phyloP scores from a whole-genome alignment of 768 basidiomycete genomes.

The Lentinus tigrinus region DNA sequence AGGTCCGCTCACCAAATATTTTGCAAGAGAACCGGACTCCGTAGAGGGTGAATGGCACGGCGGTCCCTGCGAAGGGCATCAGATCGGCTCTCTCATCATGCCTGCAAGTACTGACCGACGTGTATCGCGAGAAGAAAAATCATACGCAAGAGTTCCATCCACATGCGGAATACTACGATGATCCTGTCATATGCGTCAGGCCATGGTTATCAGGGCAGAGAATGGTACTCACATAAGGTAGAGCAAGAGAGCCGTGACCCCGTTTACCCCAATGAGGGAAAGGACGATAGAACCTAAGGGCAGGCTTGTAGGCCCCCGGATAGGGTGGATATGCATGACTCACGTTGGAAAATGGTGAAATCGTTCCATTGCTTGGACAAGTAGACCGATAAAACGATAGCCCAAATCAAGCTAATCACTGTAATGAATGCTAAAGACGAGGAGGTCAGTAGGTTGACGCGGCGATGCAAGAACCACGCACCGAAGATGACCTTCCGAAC shows the following conservation, averaged over 20 bases:
- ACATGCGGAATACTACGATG: slow-evolving; percentile 24
- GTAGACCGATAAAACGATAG: slow-evolving; percentile 24
- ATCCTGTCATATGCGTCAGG: slow-evolving; percentile 14
- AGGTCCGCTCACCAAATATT: slow-evolving; percentile 21
- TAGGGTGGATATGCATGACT: background rate
- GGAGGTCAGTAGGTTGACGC: background rate
- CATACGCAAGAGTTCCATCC: slow-evolving; percentile 25
- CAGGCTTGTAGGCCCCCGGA: background rate
- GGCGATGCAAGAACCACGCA: slow-evolving; percentile 7
- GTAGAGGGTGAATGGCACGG: slow-evolving; percentile 22
- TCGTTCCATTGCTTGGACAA: slow-evolving; percentile 23
- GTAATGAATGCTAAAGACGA: slow-evolving; percentile 19
- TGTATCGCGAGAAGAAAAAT: slow-evolving; percentile 23
- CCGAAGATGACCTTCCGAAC: slow-evolving; percentile 22
- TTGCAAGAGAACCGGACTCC: slow-evolving; percentile 21
- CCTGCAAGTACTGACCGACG: slow-evolving; percentile 15
- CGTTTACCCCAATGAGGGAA: slow-evolving; percentile 20
- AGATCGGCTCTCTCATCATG: background rate
- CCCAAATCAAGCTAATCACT: slow-evolving; percentile 22
- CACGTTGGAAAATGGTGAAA: slow-evolving; percentile 21
- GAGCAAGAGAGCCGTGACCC: slow-evolving; percentile 20
- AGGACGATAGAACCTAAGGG: slow-evolving; percentile 21
- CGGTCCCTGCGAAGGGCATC: slow-evolving; percentile 10
- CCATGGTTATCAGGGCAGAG: too few relatives aligned
- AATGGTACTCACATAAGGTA: slow-evolving; percentile 26